Evolutionary conservation across 176 grass and related monocot genomes (phyloP).

Genomic region (Phragmites australis): DNA sequence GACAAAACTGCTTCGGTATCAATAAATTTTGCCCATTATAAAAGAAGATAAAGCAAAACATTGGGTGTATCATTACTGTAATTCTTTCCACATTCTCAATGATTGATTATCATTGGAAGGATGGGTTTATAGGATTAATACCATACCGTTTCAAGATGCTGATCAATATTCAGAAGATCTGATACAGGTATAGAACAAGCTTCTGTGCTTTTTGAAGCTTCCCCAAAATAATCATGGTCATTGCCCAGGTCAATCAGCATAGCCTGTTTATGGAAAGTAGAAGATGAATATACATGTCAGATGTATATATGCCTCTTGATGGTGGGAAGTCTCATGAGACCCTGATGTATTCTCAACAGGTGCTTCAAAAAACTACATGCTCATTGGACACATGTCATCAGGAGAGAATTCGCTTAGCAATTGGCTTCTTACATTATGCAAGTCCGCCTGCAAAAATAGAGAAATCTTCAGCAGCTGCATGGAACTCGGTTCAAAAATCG

Average conservation of each 20-base stretch:
- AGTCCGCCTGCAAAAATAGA: conserved; percentile 68
- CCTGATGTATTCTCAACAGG: conserved; percentile 42
- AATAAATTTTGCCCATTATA: too few species aligned
- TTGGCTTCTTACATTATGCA: conserved; percentile 67
- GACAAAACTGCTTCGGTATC: too few species aligned
- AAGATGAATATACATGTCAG: conserved; percentile 11
- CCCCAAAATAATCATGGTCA: conserved; percentile 74
- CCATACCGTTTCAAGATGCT: conserved; percentile 93
- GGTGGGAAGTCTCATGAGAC: conserved; percentile 44
- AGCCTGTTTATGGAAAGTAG: conserved; percentile 45
- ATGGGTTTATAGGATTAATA: too few species aligned
- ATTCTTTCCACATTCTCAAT: too few species aligned
- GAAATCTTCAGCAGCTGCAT: conserved; percentile 27
- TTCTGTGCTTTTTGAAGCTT: conserved; percentile 65
- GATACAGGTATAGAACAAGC: conserved; percentile 41
- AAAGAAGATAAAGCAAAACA: too few species aligned
- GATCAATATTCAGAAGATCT: conserved; percentile 79
- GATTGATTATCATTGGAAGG: too few species aligned
- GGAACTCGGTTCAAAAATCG: conserved; percentile 25
- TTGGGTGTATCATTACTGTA: too few species aligned
- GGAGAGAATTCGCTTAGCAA: conserved; percentile 88
- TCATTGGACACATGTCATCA: conserved; percentile 85
- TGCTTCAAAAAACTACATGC: conserved; percentile 65
- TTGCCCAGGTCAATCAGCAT: conserved; percentile 49
- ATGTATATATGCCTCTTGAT: conserved; percentile 52